Percentiles rank a stretch among this genome's conserved stretches.
These are phyloP conservation scores for Globisporangium iwayamae DNA, from an alignment of 352 stramenopile genomes.

Conservation along the genomic window DNA sequence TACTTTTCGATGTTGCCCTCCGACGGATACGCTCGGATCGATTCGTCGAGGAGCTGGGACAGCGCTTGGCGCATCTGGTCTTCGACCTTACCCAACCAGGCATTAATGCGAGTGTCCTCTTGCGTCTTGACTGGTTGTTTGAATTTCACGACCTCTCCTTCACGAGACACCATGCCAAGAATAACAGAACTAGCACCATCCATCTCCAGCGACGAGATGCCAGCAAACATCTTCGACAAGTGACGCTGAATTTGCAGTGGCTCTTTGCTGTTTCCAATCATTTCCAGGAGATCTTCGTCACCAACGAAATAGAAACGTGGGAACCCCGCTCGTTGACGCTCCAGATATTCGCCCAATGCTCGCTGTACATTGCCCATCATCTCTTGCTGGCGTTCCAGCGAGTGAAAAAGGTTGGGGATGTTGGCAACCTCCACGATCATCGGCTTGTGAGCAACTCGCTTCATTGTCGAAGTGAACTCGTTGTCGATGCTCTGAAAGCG, in stretches of 20 bases:
- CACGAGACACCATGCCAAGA: slow-evolving; percentile 96
- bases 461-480: slow-evolving; percentile 99
- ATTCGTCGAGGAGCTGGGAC: slow-evolving; percentile 92
- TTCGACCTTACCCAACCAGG: slow-evolving; percentile 97
- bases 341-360: slow-evolving; percentile 99
- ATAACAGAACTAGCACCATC: slow-evolving; percentile 69
- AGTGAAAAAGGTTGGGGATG: slow-evolving; percentile 89
- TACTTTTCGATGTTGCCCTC: slow-evolving; percentile 86
- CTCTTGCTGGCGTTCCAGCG: slow-evolving; percentile 93
- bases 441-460: slow-evolving; percentile 94
- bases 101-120: slow-evolving; percentile 90
- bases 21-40: slow-evolving; percentile 79
- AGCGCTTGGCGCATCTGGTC: slow-evolving; percentile 96
- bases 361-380: slow-evolving; percentile 99
- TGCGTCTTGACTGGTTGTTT: slow-evolving; percentile 90
- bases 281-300: slow-evolving; percentile 99
- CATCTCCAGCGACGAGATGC: slow-evolving; percentile 92
- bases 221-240: slow-evolving; percentile 99
- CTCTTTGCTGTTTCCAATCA: slow-evolving; percentile 99
- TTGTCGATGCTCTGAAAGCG: slow-evolving; percentile 99
- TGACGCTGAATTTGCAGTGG: slow-evolving; percentile 96
- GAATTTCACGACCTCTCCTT: slow-evolving; percentile 97
- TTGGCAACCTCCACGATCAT: slow-evolving; percentile 94
- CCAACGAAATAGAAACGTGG: slow-evolving; percentile 99
- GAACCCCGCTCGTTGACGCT: slow-evolving; percentile 96